Percentiles rank a stretch among this genome's conserved stretches.
Conservation (phyloP, 2,329 filamentous ascomycete genomes). For the Colletotrichum zoysiae region DNA sequence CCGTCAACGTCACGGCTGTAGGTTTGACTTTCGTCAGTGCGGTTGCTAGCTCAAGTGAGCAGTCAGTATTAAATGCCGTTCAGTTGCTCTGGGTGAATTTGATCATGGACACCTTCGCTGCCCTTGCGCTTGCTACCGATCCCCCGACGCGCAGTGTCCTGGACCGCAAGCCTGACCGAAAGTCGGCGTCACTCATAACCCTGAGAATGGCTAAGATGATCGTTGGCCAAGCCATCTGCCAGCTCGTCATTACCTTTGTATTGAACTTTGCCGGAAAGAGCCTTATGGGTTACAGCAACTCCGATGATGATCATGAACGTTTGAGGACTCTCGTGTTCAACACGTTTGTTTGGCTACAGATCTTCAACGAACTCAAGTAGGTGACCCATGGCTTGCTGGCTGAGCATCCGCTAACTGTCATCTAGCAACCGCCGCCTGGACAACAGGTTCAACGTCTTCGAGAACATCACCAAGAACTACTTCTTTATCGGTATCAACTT, state of each 20-base stretch:
- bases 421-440: conserved; percentile 81
- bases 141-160: conserved; percentile 50
- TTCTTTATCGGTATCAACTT: conserved; percentile 86
- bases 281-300: conserved; percentile 13
- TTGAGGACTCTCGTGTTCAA: conserved; percentile 83
- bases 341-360: conserved; percentile 90
- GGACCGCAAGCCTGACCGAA: conserved; percentile 62
- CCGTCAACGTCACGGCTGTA: conserved; percentile 73
- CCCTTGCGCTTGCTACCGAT: conserved; percentile 59
- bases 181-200: conserved; percentile 38
- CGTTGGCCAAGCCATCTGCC: conserved; percentile 71
- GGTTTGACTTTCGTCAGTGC: conserved; percentile 70
- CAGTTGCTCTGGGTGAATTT: conserved; percentile 74
- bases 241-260: conserved; percentile 66
- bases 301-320: conserved; percentile 56
- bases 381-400: conserved; percentile 45
- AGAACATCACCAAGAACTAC: conserved; percentile 81
- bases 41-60: conserved; percentile 61
- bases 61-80: conserved; percentile 69
- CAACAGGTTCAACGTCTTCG: conserved; percentile 89
- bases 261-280: conserved; percentile 34
- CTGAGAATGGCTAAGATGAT: conserved; percentile 73
- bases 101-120: conserved; percentile 74
- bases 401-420: conserved; percentile 48
- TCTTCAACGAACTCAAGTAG: conserved; percentile 62